Conservation (phyloP, 1,284 basidiomycete species). For the Trichosporon faecale region DNA sequence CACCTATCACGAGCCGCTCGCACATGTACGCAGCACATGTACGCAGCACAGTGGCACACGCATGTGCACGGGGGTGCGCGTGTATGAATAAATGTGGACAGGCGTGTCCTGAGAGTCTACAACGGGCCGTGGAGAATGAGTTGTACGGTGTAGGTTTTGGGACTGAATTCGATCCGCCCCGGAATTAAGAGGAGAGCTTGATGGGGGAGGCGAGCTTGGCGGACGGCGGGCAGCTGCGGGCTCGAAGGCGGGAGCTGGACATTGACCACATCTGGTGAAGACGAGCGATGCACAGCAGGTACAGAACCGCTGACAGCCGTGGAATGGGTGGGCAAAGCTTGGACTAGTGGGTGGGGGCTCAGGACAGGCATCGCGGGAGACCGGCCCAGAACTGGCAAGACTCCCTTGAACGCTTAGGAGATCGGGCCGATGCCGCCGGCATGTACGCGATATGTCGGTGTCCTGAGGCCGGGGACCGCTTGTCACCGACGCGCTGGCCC, state of each 20-base stretch:
- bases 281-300: not conserved
- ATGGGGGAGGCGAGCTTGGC: not conserved
- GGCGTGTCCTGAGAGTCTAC: not conserved
- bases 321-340: not conserved
- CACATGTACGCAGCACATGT: not conserved
- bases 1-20: not conserved
- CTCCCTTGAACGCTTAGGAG: not conserved
- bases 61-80: not conserved
- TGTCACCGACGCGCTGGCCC: not conserved
- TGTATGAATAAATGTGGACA: not conserved
- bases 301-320: not conserved
- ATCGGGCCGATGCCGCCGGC: slow-evolving; percentile 8
- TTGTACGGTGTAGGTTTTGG: not conserved
- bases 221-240: not conserved
- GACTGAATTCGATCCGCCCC: not conserved
- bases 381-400: not conserved
- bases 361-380: not conserved
- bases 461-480: not conserved
- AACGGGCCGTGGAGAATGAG: not conserved
- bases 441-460: not conserved
- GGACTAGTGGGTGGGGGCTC: not conserved
- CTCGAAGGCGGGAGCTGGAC: not conserved
- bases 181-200: not conserved
- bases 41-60: not conserved
- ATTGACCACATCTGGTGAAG: not conserved